Evolutionary conservation across 2,329 filamentous ascomycete genomes (phyloP), one percentile per base, ranked within the genome.

Genomic region (Pseudogymnoascus verrucosus): DNA sequence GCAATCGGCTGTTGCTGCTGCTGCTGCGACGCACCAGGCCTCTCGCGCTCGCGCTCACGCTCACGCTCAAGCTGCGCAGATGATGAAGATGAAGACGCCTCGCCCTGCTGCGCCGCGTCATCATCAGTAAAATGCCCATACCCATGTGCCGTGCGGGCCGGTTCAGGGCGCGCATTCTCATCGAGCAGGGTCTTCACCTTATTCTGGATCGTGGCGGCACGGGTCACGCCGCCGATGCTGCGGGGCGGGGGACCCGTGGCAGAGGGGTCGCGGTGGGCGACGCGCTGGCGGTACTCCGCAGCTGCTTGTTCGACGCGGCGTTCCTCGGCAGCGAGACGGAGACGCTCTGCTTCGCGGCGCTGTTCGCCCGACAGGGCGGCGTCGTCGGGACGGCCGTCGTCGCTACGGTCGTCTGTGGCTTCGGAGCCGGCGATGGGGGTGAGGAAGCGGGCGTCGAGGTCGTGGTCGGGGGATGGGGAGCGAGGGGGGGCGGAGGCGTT

Each of bases 151-250:
- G 91, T 96, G 68, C 87, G 86, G 12, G 78, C 77, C 1, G 82
- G 73, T 0, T 80, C 76, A 4, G 85, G 80, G 67, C 81, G 86
- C 69, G 86, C 85, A 42, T 89, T 91, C 71, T 97, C 93, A 65
- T 87, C 88, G 14, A 99, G 78, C 60, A 98, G 79, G 60, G 85
- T 91, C 77, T 96, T 90, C 63, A 99, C 91, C 67, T 93, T 88
- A 72, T 90, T 92, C 74, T 98, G 92, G 69, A 99, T 99, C 26
- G 88, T 90, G n/a, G 87, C 84, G 16, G 92, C 91, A 44, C 87
- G 81, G 12, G 85, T 84, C 2, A 84, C 76, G 59, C 82, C 80
- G n/a, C 80, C 84, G 71, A 82, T 82, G 71, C 77, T 82, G 74
- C 80, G 84, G 63, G 81, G 84, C 63, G 74, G 77, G 1, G 72